phyloP scores from a whole-genome alignment of 1,139 yeast genomes.

The Geotrichum carabidarum region DNA sequence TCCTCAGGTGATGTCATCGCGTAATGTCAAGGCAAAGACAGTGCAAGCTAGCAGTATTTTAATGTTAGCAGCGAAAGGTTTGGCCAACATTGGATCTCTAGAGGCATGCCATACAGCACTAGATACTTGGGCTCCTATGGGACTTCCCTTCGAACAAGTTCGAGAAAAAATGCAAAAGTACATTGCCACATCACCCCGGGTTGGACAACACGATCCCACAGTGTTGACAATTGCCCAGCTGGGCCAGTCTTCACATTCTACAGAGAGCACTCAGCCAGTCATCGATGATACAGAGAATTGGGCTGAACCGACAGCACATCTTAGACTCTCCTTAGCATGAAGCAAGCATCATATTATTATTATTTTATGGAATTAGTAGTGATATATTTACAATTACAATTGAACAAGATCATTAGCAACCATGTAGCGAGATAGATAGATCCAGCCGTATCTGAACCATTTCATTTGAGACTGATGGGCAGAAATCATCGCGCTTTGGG shows the following conservation, averaged over 20 bases:
- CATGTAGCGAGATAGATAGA: conserved; percentile 67
- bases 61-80: conserved; percentile 19
- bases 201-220: conserved; percentile 4
- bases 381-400: neutral
- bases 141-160: conserved; percentile 16
- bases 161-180: conserved; percentile 19
- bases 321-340: neutral
- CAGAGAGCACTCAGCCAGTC: neutral
- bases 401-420: conserved; percentile 56
- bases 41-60: conserved; percentile 16
- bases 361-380: neutral
- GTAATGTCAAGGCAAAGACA: conserved; percentile 4
- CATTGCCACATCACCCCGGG: conserved; percentile 18
- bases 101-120: conserved; percentile 22
- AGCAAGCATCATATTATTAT: neutral
- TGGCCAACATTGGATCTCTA: conserved; percentile 20
- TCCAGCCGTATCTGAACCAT: conserved; percentile 94
- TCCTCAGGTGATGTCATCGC: conserved; percentile 9
- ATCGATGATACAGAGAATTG: neutral
- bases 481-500: conserved; percentile 70
- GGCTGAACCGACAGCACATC: neutral
- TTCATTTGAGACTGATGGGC: conserved; percentile 90
- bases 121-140: conserved; percentile 24
- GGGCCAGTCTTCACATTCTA: neutral
- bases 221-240: neutral